Conservation (phyloP, 2,329 filamentous ascomycete genomes). For the Reticulascus tulasneorum region DNA sequence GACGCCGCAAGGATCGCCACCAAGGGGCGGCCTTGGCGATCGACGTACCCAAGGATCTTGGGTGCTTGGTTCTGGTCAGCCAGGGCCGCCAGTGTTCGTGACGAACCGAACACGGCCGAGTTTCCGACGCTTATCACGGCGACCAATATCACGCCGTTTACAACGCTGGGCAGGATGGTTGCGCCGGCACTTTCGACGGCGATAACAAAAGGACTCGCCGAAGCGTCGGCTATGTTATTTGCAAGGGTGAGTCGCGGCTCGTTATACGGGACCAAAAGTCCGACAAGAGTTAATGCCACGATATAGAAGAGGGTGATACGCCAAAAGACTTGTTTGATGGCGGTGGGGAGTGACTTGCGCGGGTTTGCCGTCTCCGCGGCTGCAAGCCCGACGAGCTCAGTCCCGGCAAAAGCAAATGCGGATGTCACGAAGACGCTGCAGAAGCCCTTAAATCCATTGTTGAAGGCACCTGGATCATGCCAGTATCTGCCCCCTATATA, state of each 20-base stretch:
- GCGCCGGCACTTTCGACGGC: slow-evolving; percentile 49
- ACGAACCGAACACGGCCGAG: slow-evolving; percentile 55
- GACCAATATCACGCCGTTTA: slow-evolving; percentile 57
- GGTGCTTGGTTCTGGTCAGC: slow-evolving; percentile 58
- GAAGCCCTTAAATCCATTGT: slow-evolving; percentile 71
- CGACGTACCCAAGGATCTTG: slow-evolving; percentile 52
- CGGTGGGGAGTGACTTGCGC: slow-evolving; percentile 69
- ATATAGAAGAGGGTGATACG: slow-evolving; percentile 54
- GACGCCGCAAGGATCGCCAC: slow-evolving; percentile 44
- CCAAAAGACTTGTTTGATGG: slow-evolving; percentile 75
- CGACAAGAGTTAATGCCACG: slow-evolving; percentile 48
- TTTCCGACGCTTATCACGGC: slow-evolving; percentile 57
- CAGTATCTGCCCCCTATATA: slow-evolving; percentile 49
- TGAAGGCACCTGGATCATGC: slow-evolving; percentile 53
- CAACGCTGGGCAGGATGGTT: slow-evolving; percentile 48
- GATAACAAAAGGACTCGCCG: slow-evolving; percentile 53
- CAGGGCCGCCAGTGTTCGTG: slow-evolving; percentile 55
- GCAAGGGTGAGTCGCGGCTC: slow-evolving; percentile 35
- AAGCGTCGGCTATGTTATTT: slow-evolving; percentile 29
- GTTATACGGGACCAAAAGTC: slow-evolving; percentile 42
- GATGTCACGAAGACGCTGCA: slow-evolving; percentile 70
- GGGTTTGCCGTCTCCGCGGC: slow-evolving; percentile 70
- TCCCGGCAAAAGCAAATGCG: slow-evolving; percentile 69
- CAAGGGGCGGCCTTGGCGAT: slow-evolving; percentile 53
- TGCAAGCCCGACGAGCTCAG: slow-evolving; percentile 70